phyloP scores from a whole-genome alignment of 2,329 filamentous ascomycete genomes.

The Fusarium siculi region DNA sequence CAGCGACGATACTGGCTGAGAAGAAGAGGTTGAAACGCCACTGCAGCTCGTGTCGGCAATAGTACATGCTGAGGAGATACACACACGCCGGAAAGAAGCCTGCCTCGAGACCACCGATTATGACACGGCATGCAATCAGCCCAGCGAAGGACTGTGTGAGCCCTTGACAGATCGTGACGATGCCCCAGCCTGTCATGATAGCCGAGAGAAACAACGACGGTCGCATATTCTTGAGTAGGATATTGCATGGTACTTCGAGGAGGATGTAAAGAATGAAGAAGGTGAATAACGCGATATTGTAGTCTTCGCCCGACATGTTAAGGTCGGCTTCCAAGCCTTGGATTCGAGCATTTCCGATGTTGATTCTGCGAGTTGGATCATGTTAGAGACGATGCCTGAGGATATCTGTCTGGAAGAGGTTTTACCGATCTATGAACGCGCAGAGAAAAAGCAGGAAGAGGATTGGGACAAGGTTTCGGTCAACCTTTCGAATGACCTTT shows the following conservation, averaged over 20 bases:
- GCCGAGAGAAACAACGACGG: background rate
- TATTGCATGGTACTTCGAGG: background rate
- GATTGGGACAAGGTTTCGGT: background rate
- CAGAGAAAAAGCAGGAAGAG: background rate
- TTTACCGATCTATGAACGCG: background rate
- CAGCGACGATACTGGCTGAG: background rate
- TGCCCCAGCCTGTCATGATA: background rate
- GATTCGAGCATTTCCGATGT: background rate
- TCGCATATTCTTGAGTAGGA: background rate
- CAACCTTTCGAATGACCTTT: background rate
- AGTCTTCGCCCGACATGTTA: background rate
- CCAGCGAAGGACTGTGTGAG: background rate
- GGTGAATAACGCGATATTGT: background rate
- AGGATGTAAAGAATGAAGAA: background rate
- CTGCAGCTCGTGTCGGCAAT: background rate
- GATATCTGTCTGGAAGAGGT: rapidly evolving
- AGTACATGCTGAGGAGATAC: background rate
- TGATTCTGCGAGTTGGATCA: background rate
- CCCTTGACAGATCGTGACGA: background rate
- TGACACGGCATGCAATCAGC: background rate
- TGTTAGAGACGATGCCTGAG: rapidly evolving
- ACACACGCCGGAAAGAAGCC: background rate
- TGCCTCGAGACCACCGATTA: background rate
- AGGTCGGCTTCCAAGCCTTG: background rate
- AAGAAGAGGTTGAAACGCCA: background rate